Evolutionary conservation across 768 basidiomycete genomes (phyloP), one percentile per base, ranked within the genome.

Genomic region (Cyclocybe aegerita): DNA sequence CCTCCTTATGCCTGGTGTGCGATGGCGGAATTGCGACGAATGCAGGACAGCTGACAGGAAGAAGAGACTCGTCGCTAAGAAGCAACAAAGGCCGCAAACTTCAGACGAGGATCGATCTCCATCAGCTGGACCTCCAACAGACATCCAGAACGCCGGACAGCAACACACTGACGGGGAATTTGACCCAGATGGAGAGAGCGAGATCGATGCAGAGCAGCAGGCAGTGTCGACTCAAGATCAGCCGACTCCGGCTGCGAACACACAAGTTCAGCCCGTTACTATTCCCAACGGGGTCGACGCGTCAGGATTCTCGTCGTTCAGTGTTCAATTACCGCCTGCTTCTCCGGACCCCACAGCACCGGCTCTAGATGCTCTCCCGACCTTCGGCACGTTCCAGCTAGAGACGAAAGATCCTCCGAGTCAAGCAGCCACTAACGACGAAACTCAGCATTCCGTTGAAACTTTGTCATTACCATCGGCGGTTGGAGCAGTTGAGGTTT

Each of bases 21-120:
- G 77, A 0, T 81, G 78, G 78, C 72, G 76, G 53, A 74, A 69
- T 56, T 81, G 79, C 53, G 77, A 78, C 4, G 54, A 60, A 23
- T 80, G 79, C 56, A 66, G 76, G n/a, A 66, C 61, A 48, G 60
- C 56, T 43, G 70, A 71, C 23, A 23, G 23, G 23, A 23, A 23
- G 23, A 23, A 23, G 23, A 23, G 23, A 23, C 23, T 23, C 23
- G 23, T 5, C 23, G 23, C 23, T 23, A 23, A 23, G 23, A 23
- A 23, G 5, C 4, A 23, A 23, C 23, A 23, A 23, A 23, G 4
- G 23, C 23, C 23, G 1, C 23, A 23, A 23, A 23, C 23, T 5
- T 23, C 23, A 23, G 23, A 23, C 23, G 23, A 23, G 5, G 23
- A 23, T 23, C 23, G 23, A 23, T 1, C 23, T 23, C 23, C 23